Evolutionary conservation across 495 filamentous ascomycete species (phyloP).

Genomic region (Aspergillus ostianus): DNA sequence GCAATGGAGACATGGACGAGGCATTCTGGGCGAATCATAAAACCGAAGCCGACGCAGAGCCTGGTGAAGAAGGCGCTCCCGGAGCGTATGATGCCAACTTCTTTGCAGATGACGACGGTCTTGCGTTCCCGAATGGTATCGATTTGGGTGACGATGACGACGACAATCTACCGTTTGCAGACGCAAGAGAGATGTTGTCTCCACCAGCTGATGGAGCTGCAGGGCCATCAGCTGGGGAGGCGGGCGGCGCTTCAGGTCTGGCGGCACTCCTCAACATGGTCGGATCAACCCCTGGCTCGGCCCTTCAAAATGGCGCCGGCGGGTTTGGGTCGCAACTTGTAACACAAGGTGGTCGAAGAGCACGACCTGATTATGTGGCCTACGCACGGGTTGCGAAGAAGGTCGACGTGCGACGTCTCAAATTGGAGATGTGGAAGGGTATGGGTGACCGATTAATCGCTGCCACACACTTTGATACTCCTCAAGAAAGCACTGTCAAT

Average conservation of each 20-base stretch:
- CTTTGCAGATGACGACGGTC: slow-evolving; percentile 94
- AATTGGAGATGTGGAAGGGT: slow-evolving; percentile 94
- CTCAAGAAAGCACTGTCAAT: slow-evolving; percentile 27
- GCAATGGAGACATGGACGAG: slow-evolving; percentile 76
- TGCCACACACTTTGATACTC: slow-evolving; percentile 32
- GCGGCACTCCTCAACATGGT: slow-evolving; percentile 44
- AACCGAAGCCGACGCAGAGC: slow-evolving; percentile 48
- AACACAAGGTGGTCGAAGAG: slow-evolving; percentile 72
- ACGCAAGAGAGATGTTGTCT: slow-evolving; percentile 86
- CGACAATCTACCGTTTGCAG: slow-evolving; percentile 82
- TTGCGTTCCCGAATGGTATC: slow-evolving; percentile 68
- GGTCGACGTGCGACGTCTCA: slow-evolving; percentile 92
- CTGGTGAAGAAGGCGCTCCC: slow-evolving; percentile 56
- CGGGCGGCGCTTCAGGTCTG: slow-evolving; percentile 36
- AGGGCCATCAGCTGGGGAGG: slow-evolving; percentile 37
- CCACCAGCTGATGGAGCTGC: slow-evolving; percentile 55
- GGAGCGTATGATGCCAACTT: slow-evolving; percentile 95
- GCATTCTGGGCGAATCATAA: slow-evolving; percentile 88
- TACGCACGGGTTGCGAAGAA: slow-evolving; percentile 97
- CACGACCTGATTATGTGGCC: slow-evolving; percentile 92
- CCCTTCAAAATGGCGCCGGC: slow-evolving; percentile 34
- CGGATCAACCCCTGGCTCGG: slow-evolving; percentile 39
- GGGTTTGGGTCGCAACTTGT: slow-evolving; percentile 92
- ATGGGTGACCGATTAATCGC: slow-evolving; percentile 58
- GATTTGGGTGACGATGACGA: slow-evolving; percentile 62